Conservation (phyloP, 192 early-diverging fungal species). For the Powellomyces hirtus region DNA sequence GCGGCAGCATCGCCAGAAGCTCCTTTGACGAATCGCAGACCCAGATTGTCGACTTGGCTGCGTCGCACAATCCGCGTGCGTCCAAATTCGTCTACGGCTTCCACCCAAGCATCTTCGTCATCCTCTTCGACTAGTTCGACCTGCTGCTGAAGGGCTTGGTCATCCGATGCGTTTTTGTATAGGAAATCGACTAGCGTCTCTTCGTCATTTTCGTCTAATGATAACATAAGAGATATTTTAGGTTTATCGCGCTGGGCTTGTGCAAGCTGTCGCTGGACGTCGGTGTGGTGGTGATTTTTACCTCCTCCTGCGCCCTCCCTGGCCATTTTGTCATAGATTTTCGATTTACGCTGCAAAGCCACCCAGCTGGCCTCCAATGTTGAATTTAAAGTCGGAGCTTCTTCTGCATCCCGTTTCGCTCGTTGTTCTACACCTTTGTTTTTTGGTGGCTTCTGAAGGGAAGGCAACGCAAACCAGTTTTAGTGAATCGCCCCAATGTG, state of each 20-base stretch:
- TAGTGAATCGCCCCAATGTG: not conserved
- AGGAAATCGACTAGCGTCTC: slow-evolving; percentile 62
- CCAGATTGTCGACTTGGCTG: slow-evolving; percentile 43
- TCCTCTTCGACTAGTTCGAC: slow-evolving; percentile 22
- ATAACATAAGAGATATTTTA: too few relatives aligned
- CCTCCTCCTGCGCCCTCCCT: slow-evolving; percentile 33
- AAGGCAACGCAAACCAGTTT: not conserved
- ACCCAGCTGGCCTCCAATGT: slow-evolving; percentile 41
- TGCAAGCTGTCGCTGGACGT: not conserved
- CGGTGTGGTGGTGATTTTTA: too few relatives aligned
- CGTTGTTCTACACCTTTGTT: slow-evolving; percentile 52
- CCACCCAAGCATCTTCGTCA: slow-evolving; percentile 70
- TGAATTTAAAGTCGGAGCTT: slow-evolving; percentile 14
- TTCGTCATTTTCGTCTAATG: slow-evolving; percentile 41
- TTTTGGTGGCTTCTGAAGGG: slow-evolving; percentile 32
- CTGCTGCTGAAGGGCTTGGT: not conserved
- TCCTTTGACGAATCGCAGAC: slow-evolving; percentile 10
- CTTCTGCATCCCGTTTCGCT: slow-evolving; percentile 29
- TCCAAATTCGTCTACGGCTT: slow-evolving; percentile 74
- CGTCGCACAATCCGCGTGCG: slow-evolving; percentile 60
- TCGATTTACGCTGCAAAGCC: slow-evolving; percentile 60
- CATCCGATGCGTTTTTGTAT: slow-evolving; percentile 33
- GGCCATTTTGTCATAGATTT: slow-evolving; percentile 56
- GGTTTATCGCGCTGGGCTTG: not conserved
- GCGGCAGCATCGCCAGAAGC: not conserved